Percentiles rank a stretch among this genome's conserved stretches.
Conservation (phyloP, 768 basidiomycete species). For the Rhodotorula diobovata region DNA sequence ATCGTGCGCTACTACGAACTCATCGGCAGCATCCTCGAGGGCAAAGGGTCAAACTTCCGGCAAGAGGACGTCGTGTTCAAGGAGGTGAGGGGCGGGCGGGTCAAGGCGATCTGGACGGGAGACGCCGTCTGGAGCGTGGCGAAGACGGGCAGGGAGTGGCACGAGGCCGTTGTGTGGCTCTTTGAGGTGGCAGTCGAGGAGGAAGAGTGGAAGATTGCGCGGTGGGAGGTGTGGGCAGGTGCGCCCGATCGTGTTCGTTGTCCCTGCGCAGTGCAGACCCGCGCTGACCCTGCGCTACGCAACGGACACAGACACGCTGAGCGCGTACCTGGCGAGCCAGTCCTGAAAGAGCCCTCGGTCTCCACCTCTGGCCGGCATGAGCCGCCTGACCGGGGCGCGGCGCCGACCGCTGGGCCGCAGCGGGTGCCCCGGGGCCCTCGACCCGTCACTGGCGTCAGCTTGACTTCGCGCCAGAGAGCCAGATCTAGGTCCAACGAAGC, state of each 20-base stretch:
- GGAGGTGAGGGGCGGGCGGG: not conserved
- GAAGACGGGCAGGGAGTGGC: conserved; percentile 6
- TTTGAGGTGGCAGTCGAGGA: not conserved
- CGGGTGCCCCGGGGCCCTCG: too few relatives aligned
- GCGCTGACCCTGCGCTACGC: too few relatives aligned
- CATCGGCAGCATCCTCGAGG: not conserved
- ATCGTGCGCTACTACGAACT: not conserved
- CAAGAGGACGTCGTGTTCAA: not conserved
- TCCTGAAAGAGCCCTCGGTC: too few relatives aligned
- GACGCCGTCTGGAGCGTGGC: conserved; percentile 1
- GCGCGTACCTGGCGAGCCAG: not conserved
- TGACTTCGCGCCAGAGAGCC: too few relatives aligned
- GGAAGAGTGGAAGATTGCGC: not conserved
- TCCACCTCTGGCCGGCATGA: too few relatives aligned
- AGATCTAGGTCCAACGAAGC: too few relatives aligned
- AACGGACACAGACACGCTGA: not conserved
- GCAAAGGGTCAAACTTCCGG: not conserved
- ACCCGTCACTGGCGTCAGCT: too few relatives aligned
- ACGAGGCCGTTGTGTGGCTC: conserved; percentile 8
- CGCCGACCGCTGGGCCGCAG: too few relatives aligned
- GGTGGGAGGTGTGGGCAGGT: conserved; percentile 20
- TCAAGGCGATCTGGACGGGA: conserved; percentile 7
- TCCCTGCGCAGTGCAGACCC: too few relatives aligned
- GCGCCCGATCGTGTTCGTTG: not conserved
- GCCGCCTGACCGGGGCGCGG: too few relatives aligned